phyloP scores from a whole-genome alignment of 2,329 filamentous ascomycete species.

The Monilinia vaccinii-corymbosi region DNA sequence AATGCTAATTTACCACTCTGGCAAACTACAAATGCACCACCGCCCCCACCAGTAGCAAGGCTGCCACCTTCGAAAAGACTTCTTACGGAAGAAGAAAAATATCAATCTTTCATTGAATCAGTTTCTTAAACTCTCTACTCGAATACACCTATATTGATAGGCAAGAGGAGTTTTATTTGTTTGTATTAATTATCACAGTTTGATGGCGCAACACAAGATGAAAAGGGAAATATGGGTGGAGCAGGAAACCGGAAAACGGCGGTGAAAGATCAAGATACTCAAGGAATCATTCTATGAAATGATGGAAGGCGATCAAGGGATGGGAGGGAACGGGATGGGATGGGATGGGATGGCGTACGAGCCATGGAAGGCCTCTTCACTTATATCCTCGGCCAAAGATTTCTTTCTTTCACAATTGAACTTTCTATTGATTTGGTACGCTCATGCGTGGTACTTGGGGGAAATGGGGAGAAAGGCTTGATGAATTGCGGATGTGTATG shows the following conservation, averaged over 20 bases:
- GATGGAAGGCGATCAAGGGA: background rate
- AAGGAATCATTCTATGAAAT: background rate
- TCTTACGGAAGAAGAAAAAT: conserved; percentile 37
- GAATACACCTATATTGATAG: background rate
- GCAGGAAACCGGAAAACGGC: background rate
- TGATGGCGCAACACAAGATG: background rate
- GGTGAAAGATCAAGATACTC: background rate
- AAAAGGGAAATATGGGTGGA: background rate
- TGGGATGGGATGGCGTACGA: background rate
- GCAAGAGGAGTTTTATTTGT: background rate
- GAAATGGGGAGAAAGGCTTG: background rate
- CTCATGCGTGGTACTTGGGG: background rate
- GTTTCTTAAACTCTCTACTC: conserved; percentile 7
- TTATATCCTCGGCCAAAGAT: background rate
- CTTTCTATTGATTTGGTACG: background rate
- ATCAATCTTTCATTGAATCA: conserved; percentile 36
- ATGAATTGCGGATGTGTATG: background rate
- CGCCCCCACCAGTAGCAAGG: conserved; percentile 7
- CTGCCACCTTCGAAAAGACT: conserved; percentile 24
- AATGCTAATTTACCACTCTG: conserved; percentile 18
- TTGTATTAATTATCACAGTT: background rate
- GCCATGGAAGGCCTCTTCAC: background rate
- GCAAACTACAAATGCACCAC: conserved; percentile 21
- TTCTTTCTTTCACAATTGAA: background rate
- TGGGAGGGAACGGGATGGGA: background rate